Evolutionary conservation across 2,329 filamentous ascomycete genomes (phyloP).

Genomic region (Arachnomyces sp.): DNA sequence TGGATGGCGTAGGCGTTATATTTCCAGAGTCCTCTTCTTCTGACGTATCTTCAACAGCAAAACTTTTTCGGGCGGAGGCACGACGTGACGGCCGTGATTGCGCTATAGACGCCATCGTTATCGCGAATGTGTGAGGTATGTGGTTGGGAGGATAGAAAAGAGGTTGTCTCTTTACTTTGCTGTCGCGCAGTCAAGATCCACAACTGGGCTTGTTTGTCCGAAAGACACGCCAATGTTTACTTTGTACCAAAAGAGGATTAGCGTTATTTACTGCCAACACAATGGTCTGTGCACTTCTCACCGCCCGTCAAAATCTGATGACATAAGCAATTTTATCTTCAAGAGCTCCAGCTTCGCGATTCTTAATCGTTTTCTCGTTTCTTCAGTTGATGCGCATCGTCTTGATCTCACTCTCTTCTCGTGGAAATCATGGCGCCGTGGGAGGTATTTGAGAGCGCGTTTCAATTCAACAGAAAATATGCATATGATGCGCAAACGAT

Average conservation of each 20-base stretch:
- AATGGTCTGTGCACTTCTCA: too few relatives aligned
- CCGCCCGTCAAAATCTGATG: too few relatives aligned
- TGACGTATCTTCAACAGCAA: constrained; percentile 69
- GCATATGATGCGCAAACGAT: constrained; percentile 56
- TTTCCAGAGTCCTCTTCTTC: constrained; percentile 60
- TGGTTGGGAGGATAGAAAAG: too few relatives aligned
- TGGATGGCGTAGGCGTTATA: constrained; percentile 35
- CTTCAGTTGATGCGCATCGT: not conserved
- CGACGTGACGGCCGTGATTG: constrained; percentile 52
- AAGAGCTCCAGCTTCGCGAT: not conserved
- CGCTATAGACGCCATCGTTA: constrained; percentile 32
- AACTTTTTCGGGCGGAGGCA: constrained; percentile 58
- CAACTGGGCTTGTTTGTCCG: too few relatives aligned
- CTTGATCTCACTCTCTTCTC: not conserved
- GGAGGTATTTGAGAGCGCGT: constrained; percentile 61
- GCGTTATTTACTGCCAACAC: too few relatives aligned
- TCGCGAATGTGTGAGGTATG: too few relatives aligned
- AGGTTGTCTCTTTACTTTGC: too few relatives aligned
- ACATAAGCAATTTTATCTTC: constrained; percentile 2
- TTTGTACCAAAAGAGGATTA: too few relatives aligned
- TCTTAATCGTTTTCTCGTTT: not conserved
- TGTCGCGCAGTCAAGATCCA: too few relatives aligned
- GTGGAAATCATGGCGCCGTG: constrained; percentile 37
- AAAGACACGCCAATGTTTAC: too few relatives aligned
- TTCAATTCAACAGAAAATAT: constrained; percentile 52